These are phyloP conservation scores for Rhodotorula sp. DNA, from an alignment of 1,284 basidiomycete genomes.

Conservation along the genomic window DNA sequence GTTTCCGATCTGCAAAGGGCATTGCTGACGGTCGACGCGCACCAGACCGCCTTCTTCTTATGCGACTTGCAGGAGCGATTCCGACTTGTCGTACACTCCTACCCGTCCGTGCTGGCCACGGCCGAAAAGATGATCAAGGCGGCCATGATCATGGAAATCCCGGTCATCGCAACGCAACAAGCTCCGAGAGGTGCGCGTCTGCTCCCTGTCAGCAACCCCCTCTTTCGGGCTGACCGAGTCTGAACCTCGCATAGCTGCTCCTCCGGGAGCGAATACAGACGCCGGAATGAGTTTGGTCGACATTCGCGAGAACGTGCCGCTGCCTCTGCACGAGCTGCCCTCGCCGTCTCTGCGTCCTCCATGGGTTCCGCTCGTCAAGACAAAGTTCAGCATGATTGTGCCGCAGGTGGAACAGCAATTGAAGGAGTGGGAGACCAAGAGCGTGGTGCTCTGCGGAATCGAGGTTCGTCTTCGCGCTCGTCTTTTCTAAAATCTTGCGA, in stretches of 20 bases:
- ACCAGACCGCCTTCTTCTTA: conserved; percentile 63
- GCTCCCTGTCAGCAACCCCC: background rate
- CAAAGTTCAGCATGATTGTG: conserved; percentile 75
- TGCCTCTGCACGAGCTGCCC: conserved; percentile 61
- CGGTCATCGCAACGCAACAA: conserved; percentile 77
- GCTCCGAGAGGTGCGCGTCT: conserved; percentile 65
- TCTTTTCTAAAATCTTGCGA: background rate
- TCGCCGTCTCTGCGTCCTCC: conserved; percentile 51
- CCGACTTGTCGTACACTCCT: conserved; percentile 55
- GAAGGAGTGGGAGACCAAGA: conserved; percentile 54
- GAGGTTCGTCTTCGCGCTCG: conserved; percentile 58
- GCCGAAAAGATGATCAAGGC: conserved; percentile 62
- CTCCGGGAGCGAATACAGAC: background rate
- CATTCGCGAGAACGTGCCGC: conserved; percentile 66
- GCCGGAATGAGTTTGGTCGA: conserved; percentile 52
- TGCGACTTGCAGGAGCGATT: conserved; percentile 59
- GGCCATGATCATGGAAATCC: conserved; percentile 56
- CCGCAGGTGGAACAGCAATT: conserved; percentile 63
- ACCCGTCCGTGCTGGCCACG: conserved; percentile 65
- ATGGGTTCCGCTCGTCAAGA: conserved; percentile 39
- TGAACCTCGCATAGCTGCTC: background rate
- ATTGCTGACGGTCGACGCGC: no score
- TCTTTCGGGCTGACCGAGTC: background rate
- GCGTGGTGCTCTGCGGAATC: conserved; percentile 77
- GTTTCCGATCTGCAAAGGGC: no score